phyloP scores from a whole-genome alignment of 148 eudicot species.

The Rhododendron molle region DNA sequence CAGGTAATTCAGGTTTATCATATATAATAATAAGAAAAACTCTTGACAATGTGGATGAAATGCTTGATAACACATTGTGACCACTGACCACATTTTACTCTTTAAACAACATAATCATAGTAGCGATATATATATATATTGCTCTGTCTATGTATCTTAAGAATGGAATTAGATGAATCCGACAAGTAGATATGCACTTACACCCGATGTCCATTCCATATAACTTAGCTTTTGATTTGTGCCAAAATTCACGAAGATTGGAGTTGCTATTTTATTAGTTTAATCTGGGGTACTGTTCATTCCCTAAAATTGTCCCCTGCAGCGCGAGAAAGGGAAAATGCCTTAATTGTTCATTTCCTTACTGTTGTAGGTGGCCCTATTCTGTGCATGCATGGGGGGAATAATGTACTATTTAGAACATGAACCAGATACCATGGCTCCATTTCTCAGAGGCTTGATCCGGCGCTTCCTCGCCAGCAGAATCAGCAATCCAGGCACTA shows the following conservation, averaged over 20 bases:
- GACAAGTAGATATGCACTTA: background rate
- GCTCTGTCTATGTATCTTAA: background rate
- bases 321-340: background rate
- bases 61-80: background rate
- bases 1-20: background rate
- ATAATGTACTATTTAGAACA: slow-evolving; percentile 90
- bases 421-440: slow-evolving; percentile 97
- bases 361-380: slow-evolving; percentile 67
- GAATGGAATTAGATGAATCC: background rate
- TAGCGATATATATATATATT: background rate
- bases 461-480: slow-evolving; percentile 89
- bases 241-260: background rate
- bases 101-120: background rate
- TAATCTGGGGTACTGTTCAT: background rate
- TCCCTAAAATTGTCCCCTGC: background rate
- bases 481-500: slow-evolving; percentile 67
- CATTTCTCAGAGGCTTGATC: slow-evolving; percentile 75
- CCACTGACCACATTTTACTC: background rate
- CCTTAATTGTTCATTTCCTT: background rate
- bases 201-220: background rate
- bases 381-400: slow-evolving; percentile 94
- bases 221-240: background rate
- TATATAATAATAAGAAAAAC: background rate
- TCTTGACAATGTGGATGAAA: background rate
- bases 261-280: background rate